Conservation (phyloP, 2,329 filamentous ascomycete genomes). For the Aureobasidium leucospermi region DNA sequence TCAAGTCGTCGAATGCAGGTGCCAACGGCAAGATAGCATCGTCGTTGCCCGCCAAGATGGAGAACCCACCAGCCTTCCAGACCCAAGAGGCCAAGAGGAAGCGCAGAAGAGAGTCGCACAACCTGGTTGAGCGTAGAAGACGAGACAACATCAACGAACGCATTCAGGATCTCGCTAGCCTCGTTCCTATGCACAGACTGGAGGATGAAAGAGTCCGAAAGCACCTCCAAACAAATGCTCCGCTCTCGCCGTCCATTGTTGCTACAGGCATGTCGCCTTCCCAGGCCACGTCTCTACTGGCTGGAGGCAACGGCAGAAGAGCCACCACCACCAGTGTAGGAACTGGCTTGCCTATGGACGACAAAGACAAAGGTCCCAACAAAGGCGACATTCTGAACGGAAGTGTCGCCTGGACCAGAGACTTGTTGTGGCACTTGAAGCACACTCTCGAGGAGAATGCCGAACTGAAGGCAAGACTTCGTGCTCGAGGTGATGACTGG, state of each 20-base stretch:
- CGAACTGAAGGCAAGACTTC: conserved; percentile 69
- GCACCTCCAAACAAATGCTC: conserved; percentile 84
- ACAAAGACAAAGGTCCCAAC: conserved; percentile 97
- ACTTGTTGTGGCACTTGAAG: conserved; percentile 95
- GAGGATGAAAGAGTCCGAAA: conserved; percentile 98
- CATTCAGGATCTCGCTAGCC: conserved; percentile 89
- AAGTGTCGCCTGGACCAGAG: conserved; percentile 91
- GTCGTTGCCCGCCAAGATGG: conserved; percentile 73
- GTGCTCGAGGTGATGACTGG: conserved; percentile 64
- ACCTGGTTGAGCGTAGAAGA: conserved; percentile 87
- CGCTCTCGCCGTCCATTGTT: conserved; percentile 73
- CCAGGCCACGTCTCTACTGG: conserved; percentile 79
- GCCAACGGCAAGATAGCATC: conserved; percentile 27
- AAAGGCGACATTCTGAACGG: conserved; percentile 98
- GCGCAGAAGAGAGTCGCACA: conserved; percentile 87
- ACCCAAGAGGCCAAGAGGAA: conserved; percentile 92
- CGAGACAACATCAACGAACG: conserved; percentile 98
- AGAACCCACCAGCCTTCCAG: conserved; percentile 42
- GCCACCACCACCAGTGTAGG: conserved; percentile 66
- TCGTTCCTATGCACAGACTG: conserved; percentile 84
- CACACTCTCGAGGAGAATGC: conserved; percentile 84
- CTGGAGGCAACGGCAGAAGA: conserved; percentile 73
- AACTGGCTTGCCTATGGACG: conserved; percentile 84
- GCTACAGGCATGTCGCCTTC: conserved; percentile 61
- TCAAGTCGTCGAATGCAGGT: conserved; percentile 66